Evolutionary conservation across 345 rosid species (phyloP).

Genomic region (Eucalyptus erythrocorys): DNA sequence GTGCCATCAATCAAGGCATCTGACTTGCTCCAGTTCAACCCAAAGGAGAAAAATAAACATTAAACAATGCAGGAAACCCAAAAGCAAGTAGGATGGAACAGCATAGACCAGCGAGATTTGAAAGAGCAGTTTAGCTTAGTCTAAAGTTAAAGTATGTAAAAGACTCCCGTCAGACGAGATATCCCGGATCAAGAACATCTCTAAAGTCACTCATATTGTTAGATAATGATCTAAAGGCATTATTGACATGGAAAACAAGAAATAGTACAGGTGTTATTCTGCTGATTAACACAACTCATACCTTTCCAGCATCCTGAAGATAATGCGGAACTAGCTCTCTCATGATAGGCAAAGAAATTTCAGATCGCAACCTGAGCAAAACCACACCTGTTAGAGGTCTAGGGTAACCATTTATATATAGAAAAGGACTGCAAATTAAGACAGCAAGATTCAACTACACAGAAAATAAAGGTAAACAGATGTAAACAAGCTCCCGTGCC

Average conservation of each 20-base stretch:
- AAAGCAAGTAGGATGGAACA: neutral
- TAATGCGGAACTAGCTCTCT: slow-evolving; percentile 96
- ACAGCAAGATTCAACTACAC: neutral
- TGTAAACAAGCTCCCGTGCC: neutral
- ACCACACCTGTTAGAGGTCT: neutral
- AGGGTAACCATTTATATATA: neutral
- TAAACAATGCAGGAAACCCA: neutral
- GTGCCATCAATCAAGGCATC: neutral
- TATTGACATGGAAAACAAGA: neutral
- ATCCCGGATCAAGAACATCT: neutral
- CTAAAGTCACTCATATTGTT: neutral
- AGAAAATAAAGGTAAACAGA: neutral
- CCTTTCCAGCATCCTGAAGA: slow-evolving; percentile 90
- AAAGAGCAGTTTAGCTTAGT: neutral
- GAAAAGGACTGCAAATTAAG: neutral
- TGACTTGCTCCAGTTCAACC: neutral
- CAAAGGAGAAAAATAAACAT: neutral
- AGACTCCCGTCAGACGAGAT: neutral
- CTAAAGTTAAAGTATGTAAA: neutral
- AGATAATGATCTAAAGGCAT: neutral
- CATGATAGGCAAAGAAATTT: slow-evolving; percentile 88
- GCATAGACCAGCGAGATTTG: neutral
- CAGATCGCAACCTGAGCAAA: slow-evolving; percentile 72
- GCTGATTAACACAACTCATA: neutral
- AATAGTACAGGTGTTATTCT: neutral